Conservation (phyloP, 495 filamentous ascomycete genomes). For the Tuber calosporum region DNA sequence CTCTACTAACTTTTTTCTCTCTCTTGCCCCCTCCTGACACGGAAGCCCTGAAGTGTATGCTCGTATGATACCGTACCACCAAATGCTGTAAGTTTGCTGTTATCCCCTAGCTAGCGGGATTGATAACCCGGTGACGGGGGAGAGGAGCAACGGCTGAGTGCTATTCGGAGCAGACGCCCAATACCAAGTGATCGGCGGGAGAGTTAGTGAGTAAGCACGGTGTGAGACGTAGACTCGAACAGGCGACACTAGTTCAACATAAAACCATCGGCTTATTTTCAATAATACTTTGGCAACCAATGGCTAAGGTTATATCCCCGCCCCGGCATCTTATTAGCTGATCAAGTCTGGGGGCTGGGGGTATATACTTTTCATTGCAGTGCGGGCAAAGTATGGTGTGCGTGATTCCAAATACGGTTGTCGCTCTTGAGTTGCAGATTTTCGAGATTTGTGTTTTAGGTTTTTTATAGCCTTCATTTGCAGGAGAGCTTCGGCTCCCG, state of each 20-base stretch:
- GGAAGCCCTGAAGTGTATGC: not conserved
- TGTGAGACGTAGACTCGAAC: not conserved
- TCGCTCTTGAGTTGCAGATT: not conserved
- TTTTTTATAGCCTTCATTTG: not conserved
- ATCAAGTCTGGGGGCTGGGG: not conserved
- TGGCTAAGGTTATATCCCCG: not conserved
- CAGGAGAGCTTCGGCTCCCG: not conserved
- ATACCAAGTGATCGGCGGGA: not conserved
- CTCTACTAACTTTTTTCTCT: no score
- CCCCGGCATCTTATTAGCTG: not conserved
- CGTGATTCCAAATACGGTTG: not conserved
- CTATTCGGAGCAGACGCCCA: not conserved
- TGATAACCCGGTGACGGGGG: not conserved
- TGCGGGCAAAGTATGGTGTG: not conserved
- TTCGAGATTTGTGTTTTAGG: not conserved
- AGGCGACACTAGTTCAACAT: not conserved
- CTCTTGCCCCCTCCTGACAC: not conserved
- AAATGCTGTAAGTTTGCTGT: not conserved
- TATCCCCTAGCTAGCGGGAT: not conserved
- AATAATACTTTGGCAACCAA: not conserved
- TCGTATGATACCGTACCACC: not conserved
- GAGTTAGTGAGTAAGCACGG: not conserved
- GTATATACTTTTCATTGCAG: not conserved
- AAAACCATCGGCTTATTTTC: not conserved
- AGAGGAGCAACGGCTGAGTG: not conserved